Percentiles rank a stretch among this genome's conserved stretches.
Conservation (phyloP, 1,284 basidiomycete genomes). For the Sporisorium sorghi region DNA sequence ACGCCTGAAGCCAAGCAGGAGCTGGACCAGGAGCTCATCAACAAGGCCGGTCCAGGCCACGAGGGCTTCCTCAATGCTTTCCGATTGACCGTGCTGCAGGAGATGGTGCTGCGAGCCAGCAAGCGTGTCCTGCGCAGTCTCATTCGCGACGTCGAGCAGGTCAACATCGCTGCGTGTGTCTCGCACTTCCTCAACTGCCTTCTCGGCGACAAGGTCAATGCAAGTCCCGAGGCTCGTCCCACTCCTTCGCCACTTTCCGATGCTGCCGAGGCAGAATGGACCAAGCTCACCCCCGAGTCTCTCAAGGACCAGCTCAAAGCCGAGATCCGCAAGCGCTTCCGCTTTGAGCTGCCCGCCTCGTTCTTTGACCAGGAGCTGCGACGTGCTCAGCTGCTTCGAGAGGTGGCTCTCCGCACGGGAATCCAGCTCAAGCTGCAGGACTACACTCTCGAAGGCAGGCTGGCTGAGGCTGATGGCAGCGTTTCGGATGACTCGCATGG, state of each 20-base stretch:
- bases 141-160: conserved; percentile 46
- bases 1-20: conserved; percentile 70
- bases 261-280: conserved; percentile 67
- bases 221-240: conserved; percentile 69
- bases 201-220: conserved; percentile 71
- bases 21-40: conserved; percentile 60
- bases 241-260: conserved; percentile 47
- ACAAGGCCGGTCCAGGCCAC: conserved; percentile 62
- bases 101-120: conserved; percentile 74
- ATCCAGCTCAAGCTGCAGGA: conserved; percentile 73
- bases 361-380: conserved; percentile 69
- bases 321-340: conserved; percentile 72
- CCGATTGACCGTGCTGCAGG: conserved; percentile 71
- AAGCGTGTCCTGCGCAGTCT: conserved; percentile 73
- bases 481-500: conserved; percentile 54
- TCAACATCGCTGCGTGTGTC: conserved; percentile 54
- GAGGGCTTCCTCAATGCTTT: conserved; percentile 63
- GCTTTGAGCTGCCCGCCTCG: conserved; percentile 71
- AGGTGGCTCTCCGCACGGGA: conserved; percentile 73
- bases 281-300: conserved; percentile 71
- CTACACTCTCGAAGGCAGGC: conserved; percentile 71
- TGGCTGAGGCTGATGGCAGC: conserved; percentile 22
- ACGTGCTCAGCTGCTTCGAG: conserved; percentile 72
- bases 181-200: conserved; percentile 76
- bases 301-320: conserved; percentile 70